phyloP scores from a whole-genome alignment of 768 basidiomycete genomes.

The Mycena vulgaris region DNA sequence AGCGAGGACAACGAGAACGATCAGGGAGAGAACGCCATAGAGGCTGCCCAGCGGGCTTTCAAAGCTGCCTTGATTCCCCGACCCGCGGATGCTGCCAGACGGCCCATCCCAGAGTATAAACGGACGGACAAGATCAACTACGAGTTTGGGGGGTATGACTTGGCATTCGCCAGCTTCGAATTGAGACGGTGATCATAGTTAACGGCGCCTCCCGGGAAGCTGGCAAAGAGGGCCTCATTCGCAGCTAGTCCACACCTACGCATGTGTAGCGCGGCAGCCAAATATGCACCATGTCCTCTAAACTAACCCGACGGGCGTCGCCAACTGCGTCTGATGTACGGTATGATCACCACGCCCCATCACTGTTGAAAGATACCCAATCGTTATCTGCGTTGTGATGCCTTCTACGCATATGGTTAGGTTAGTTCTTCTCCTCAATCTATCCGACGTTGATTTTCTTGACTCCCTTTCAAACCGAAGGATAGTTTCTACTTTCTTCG shows the following conservation, averaged over 20 bases:
- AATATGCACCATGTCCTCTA: constrained; percentile 13
- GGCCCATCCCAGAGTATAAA: constrained; percentile 62
- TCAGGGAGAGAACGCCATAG: constrained; percentile 69
- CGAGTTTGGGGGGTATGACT: constrained; percentile 93
- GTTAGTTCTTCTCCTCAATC: not conserved
- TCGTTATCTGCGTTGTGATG: not conserved
- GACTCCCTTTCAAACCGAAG: not conserved
- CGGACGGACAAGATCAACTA: constrained; percentile 98
- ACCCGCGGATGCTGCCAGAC: not conserved
- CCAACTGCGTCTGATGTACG: not conserved
- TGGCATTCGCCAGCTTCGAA: constrained; percentile 93
- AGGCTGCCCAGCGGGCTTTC: constrained; percentile 83
- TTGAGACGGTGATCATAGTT: constrained; percentile 46
- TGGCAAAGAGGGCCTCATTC: constrained; percentile 8
- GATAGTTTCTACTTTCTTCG: not conserved
- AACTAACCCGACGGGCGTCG: constrained; percentile 1
- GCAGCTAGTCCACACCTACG: constrained; percentile 6
- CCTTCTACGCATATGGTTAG: constrained; percentile 15
- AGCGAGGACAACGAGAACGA: constrained; percentile 66
- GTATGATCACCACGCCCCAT: constrained; percentile 18
- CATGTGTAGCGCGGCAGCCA: constrained; percentile 27
- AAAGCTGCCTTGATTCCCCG: constrained; percentile 69
- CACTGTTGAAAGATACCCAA: constrained; percentile 13
- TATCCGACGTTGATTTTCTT: not conserved
- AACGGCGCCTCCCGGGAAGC: constrained; percentile 33